Evolutionary conservation across 2,329 filamentous ascomycete species (phyloP).

Genomic region (Thelonectria discophora): DNA sequence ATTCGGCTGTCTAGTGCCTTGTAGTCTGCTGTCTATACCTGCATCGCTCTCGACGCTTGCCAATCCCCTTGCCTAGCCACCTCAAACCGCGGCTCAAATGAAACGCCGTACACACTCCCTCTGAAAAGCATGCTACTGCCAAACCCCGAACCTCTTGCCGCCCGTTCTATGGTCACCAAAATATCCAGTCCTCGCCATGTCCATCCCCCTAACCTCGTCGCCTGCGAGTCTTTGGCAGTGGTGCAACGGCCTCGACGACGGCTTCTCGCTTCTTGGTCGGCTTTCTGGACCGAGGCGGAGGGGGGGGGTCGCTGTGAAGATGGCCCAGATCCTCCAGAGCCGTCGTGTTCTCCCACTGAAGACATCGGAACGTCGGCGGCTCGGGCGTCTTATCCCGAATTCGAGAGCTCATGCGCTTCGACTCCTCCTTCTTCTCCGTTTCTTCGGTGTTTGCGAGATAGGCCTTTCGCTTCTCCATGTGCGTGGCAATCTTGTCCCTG

Average conservation of each 20-base stretch:
- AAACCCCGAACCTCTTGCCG: conserved; percentile 4
- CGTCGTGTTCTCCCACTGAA: conserved; percentile 65
- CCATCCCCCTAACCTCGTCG: conserved; percentile 31
- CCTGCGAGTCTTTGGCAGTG: conserved; percentile 45
- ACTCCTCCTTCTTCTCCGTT: conserved; percentile 51
- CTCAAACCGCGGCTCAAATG: conserved; percentile 29
- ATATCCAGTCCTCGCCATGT: conserved; percentile 12
- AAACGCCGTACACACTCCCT: conserved; percentile 37
- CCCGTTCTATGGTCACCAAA: conserved; percentile 18
- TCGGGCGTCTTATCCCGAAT: conserved; percentile 59
- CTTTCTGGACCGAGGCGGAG: conserved; percentile 61
- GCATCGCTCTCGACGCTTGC: conserved; percentile 31
- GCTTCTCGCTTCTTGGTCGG: conserved; percentile 62
- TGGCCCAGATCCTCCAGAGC: conserved; percentile 66
- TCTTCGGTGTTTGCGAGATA: conserved; percentile 64
- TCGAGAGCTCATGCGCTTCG: conserved; percentile 56
- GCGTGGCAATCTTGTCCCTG: conserved; percentile 76
- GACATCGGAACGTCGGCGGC: conserved; percentile 57
- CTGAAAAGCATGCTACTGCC: conserved; percentile 11
- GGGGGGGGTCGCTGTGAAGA: conserved; percentile 64
- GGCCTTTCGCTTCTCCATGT: conserved; percentile 81
- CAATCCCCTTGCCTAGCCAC: conserved; percentile 17
- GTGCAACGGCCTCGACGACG: conserved; percentile 42
- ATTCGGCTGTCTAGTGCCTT: conserved; percentile 4
- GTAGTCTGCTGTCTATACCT: conserved; percentile 29